Percentiles rank a stretch among this genome's conserved stretches.
These are phyloP conservation scores for Vitis hybrid DNA, from an alignment of 177 flowering plant genomes.

Conservation along the genomic window DNA sequence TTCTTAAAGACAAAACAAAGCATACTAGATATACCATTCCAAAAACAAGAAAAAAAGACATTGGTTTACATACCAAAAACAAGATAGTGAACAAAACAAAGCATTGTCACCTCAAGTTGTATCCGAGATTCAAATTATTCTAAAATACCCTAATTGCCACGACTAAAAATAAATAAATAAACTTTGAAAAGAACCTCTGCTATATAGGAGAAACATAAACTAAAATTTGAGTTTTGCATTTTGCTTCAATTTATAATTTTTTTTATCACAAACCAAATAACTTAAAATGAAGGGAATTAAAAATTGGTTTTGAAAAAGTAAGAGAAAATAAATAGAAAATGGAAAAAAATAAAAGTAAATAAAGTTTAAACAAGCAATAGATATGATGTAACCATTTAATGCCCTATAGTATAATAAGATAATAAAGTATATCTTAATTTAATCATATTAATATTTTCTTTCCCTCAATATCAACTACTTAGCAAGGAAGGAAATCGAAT, in stretches of 20 bases:
- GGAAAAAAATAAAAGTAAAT: no score
- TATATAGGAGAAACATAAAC: not conserved
- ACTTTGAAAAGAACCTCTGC: not conserved
- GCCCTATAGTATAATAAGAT: no score
- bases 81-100: constrained; percentile 21
- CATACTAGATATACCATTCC: constrained; percentile 47
- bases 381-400: no score
- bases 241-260: not conserved
- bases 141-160: not conserved
- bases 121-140: constrained; percentile 17
- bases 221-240: not conserved
- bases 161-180: not conserved
- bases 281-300: no score
- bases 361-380: no score
- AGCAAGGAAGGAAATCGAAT: no score
- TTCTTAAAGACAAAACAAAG: constrained; percentile 53
- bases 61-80: constrained; percentile 21
- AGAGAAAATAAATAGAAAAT: no score
- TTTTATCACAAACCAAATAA: no score
- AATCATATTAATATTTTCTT: no score
- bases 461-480: no score
- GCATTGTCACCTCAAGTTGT: constrained; percentile 12
- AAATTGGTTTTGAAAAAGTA: no score
- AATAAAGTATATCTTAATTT: no score
- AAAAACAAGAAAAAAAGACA: constrained; percentile 31